Evolutionary conservation across 1,284 basidiomycete species (phyloP).

Genomic region (Moesziomyces sp.): DNA sequence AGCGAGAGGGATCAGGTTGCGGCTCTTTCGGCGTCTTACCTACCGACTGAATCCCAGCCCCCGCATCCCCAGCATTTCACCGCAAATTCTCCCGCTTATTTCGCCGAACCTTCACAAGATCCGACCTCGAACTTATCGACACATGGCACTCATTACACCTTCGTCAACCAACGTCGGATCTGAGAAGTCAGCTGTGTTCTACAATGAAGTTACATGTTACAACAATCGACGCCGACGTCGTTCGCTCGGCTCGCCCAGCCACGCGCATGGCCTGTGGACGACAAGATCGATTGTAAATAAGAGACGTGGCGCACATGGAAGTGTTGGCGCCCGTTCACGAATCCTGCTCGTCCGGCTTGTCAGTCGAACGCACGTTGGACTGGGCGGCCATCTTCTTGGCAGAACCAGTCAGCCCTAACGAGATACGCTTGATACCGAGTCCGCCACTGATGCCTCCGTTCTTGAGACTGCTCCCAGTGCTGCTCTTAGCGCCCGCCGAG

Average conservation of each 20-base stretch:
- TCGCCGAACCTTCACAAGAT: constrained; percentile 2
- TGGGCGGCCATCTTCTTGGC: constrained; percentile 50
- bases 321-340: constrained; percentile 6
- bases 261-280: constrained; percentile 4
- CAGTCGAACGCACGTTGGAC: constrained; percentile 36
- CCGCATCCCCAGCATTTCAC: neutral
- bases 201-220: constrained; percentile 37
- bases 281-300: constrained; percentile 2
- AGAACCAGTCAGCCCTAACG: constrained; percentile 36
- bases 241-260: constrained; percentile 14
- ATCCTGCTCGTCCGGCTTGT: constrained; percentile 25
- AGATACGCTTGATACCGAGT: constrained; percentile 45
- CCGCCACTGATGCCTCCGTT: constrained; percentile 23
- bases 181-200: constrained; percentile 20
- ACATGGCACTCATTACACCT: neutral
- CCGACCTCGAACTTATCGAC: neutral
- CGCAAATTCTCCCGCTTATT: constrained; percentile 29
- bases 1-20: neutral
- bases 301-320: neutral
- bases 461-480: constrained; percentile 15
- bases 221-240: constrained; percentile 1
- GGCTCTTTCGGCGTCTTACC: neutral
- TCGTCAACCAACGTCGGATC: neutral
- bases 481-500: constrained; percentile 4
- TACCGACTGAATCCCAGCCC: neutral